Percentiles rank a stretch among this genome's conserved stretches.
Evolutionary conservation across 108 stramenopile species (phyloP).

Genomic region (Nannochloropsis salina): DNA sequence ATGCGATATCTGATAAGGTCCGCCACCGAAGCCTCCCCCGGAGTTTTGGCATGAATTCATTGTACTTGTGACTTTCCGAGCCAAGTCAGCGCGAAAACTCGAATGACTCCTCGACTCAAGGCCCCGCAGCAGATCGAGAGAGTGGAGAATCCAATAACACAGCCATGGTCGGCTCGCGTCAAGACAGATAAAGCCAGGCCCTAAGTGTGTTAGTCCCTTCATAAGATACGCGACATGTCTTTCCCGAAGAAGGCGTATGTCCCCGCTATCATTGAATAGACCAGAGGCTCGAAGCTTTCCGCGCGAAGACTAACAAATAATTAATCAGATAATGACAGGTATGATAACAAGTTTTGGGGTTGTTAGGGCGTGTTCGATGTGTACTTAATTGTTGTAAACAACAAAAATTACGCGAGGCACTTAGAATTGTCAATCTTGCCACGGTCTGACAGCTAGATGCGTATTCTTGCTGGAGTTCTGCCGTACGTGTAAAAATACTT

Average conservation of each 20-base stretch:
- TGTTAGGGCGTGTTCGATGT: too few relatives aligned
- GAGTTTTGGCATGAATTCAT: slow-evolving; percentile 56
- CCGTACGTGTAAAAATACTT: too few relatives aligned
- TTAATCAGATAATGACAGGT: too few relatives aligned
- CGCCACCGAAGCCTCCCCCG: slow-evolving; percentile 91
- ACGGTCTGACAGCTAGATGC: too few relatives aligned
- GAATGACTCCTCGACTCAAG: slow-evolving; percentile 32
- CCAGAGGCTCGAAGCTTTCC: background rate
- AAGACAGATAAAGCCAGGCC: slow-evolving; percentile 66
- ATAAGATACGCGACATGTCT: slow-evolving; percentile 55
- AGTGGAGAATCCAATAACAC: slow-evolving; percentile 87
- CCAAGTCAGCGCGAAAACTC: background rate
- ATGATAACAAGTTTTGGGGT: too few relatives aligned
- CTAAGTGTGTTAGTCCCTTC: slow-evolving; percentile 44
- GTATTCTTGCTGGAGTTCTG: too few relatives aligned
- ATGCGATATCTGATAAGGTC: slow-evolving; percentile 82
- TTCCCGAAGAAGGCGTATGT: slow-evolving; percentile 49
- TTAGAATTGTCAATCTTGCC: too few relatives aligned
- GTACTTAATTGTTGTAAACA: too few relatives aligned
- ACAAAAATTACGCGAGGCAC: too few relatives aligned
- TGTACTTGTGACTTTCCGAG: slow-evolving; percentile 60
- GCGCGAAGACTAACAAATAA: too few relatives aligned
- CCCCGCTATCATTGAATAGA: slow-evolving; percentile 8
- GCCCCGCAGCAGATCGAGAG: slow-evolving; percentile 71
- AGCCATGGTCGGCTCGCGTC: slow-evolving; percentile 96